Evolutionary conservation across 1,284 basidiomycete species (phyloP).

Genomic region (Sphagnurus paluster): DNA sequence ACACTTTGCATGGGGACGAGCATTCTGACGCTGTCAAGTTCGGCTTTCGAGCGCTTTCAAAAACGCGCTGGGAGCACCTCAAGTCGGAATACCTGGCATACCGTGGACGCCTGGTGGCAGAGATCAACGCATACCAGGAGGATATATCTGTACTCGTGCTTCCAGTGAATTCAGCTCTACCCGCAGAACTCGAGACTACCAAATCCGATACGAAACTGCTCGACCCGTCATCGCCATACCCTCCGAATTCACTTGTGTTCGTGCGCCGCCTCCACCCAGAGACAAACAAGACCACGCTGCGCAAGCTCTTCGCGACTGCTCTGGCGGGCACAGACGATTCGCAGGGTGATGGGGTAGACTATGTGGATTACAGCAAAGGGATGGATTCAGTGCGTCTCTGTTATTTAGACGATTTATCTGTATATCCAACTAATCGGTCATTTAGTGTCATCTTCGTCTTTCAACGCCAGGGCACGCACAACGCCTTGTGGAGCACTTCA

Average conservation of each 20-base stretch:
- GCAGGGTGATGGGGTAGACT: conserved; percentile 50
- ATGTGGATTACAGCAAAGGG: conserved; percentile 78
- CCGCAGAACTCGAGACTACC: too few relatives aligned
- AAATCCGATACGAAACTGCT: conserved; percentile 15
- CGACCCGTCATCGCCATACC: conserved; percentile 46
- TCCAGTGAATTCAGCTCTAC: neutral
- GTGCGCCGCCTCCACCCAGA: conserved; percentile 66
- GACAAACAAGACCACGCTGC: conserved; percentile 78
- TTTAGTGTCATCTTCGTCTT: conserved; percentile 73
- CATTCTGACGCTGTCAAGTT: conserved; percentile 41
- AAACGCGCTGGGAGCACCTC: conserved; percentile 58
- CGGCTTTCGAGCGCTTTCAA: conserved; percentile 59
- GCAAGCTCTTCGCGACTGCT: conserved; percentile 53
- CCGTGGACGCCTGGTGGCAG: conserved; percentile 49
- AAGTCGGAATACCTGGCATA: conserved; percentile 66
- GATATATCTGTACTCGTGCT: conserved; percentile 7
- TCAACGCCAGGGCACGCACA: conserved; percentile 48
- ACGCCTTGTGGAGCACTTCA: conserved; percentile 48
- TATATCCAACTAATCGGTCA: neutral
- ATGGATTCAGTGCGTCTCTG: conserved; percentile 58
- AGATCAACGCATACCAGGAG: conserved; percentile 38
- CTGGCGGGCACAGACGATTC: conserved; percentile 17
- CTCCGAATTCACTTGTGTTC: conserved; percentile 65
- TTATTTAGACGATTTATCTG: neutral
- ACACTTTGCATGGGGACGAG: neutral